Evolutionary conservation across 164 flowering plant species (phyloP), one percentile per base, ranked within the genome.

Genomic region (Paratinospora sagittata): DNA sequence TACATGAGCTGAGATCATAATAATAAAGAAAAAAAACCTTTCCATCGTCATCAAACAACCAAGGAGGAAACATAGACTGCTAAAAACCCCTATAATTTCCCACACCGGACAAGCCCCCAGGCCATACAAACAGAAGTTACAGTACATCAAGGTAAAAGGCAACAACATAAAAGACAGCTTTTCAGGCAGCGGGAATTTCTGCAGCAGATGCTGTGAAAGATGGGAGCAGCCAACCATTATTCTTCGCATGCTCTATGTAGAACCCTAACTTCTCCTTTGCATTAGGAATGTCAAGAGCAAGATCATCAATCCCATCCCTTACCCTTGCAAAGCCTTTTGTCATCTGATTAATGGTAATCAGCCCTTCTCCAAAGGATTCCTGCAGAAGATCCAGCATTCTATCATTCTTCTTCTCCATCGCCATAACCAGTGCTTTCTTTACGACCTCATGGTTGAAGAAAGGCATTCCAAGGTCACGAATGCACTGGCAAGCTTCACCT

Each of bases 401-500:
- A 37, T 92, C 97, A 64, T 92, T 95, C 82, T 92, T 90, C 87
- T 95, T 92, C 85, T 95, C 98, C 98, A 95, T 95, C 0, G 98
- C 97, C 99, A 95, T 92, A 16, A 91, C 90, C 70, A 92, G 70
- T 13, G 98, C 96, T 78, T 90, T 92, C 87, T 95, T 92, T 78
- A 95, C 99, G 43, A 95, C 99, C 78, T 92, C 99, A 43, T 95
- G 98, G 79, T 90, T 95, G 72, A 95, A 95, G 79, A 95, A 95
- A 2, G 98, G 96, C 99, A 95, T 91, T 39, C 89, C 96, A 30
- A 92, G 81, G 64, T 95, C 99, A 26, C 98, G 89, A 37, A 95
- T 95, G 78, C 99, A 95, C 71, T 85, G 93, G 79, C 96, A 89
- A 27, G 99, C 99, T 69, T 95, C 98, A 36, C 77, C 61, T 11